Evolutionary conservation across 1,284 basidiomycete genomes (phyloP), one percentile per base, ranked within the genome.

Genomic region (Phellopilus nigrolimitatus): DNA sequence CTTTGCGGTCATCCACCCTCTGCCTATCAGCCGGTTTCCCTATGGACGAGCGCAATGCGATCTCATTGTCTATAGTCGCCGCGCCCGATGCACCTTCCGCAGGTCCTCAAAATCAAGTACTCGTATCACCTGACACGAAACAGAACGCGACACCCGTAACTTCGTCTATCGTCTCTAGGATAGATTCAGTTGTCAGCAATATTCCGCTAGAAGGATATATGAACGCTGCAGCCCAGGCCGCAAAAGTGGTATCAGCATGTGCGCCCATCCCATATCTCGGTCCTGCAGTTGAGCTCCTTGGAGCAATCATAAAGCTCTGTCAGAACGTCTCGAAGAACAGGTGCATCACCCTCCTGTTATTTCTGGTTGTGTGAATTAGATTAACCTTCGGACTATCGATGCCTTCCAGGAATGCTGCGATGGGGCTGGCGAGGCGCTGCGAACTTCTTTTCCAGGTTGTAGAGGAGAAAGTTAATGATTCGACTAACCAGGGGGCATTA

Each of bases 241-340:
- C 31, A 21, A 17, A 47, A 19, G 6, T 47, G 10, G 44, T 25
- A 5, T 34, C 76, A 7, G 60, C 73, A 48, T 70, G 77, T 34
- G 62, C 68, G 21, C 76, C 76, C 4, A 59, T 79, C 4, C 78
- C 78, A 33, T 75, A 67, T 41, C 61, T 79, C 15, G 65, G 60
- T 13, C 68, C 71, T 9, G 67, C 69, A 9, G 66, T 71, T 24
- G 71, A 69, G 12, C 46, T 70, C 1, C 56, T 76, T 6, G 68
- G 66, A 31, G 62, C 57, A 22, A 72, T 78, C 36, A 62, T 76
- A 17, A 54, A 69, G 44, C 64, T 74, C 37, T 72, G 75, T 57
- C 67, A 71, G 46, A 71, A 74, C 55, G 73, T 77, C 15, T 52
- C 63, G 1, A 62, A 66, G 1, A 79, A 79, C 60, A 70, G 68